Conservation (phyloP, 2,329 filamentous ascomycete genomes). For the Coniella lustricola region DNA sequence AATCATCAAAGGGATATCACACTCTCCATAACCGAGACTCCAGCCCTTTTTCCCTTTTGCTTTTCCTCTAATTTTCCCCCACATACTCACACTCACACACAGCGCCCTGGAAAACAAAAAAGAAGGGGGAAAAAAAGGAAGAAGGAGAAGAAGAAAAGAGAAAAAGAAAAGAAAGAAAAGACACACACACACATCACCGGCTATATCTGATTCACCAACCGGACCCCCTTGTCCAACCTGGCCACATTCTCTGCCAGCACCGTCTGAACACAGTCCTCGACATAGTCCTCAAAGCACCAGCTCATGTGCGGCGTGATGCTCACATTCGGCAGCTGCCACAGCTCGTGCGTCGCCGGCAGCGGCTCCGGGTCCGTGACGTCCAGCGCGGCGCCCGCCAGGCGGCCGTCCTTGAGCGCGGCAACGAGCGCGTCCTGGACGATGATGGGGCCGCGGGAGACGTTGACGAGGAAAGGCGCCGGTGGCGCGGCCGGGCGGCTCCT, state of each 20-base stretch:
- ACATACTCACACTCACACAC: no score
- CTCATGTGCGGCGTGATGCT: constrained; percentile 9
- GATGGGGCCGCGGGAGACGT: constrained; percentile 4
- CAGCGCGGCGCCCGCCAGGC: constrained; percentile 1
- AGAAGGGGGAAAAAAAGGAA: no score
- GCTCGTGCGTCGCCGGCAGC: constrained; percentile 4
- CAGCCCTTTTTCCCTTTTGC: no score
- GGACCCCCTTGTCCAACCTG: not conserved
- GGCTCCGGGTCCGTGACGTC: constrained; percentile 7
- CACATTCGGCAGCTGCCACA: constrained; percentile 6
- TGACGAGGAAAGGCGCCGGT: constrained; percentile 3
- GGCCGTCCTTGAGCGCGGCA: constrained; percentile 8
- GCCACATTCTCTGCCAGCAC: constrained; percentile 5
- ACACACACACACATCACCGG: not conserved
- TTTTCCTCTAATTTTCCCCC: no score
- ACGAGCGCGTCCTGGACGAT: constrained; percentile 3
- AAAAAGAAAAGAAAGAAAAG: no score
- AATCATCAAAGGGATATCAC: no score
- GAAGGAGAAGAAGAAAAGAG: no score
- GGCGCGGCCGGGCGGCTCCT: not conserved
- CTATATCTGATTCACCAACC: constrained; percentile 5
- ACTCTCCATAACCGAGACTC: no score
- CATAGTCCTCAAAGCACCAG: constrained; percentile 5
- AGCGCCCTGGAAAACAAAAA: no score
- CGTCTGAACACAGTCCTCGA: not conserved